These are phyloP conservation scores for Geranomyces variabilis DNA, from an alignment of 192 early-diverging fungal genomes.

Conservation along the genomic window DNA sequence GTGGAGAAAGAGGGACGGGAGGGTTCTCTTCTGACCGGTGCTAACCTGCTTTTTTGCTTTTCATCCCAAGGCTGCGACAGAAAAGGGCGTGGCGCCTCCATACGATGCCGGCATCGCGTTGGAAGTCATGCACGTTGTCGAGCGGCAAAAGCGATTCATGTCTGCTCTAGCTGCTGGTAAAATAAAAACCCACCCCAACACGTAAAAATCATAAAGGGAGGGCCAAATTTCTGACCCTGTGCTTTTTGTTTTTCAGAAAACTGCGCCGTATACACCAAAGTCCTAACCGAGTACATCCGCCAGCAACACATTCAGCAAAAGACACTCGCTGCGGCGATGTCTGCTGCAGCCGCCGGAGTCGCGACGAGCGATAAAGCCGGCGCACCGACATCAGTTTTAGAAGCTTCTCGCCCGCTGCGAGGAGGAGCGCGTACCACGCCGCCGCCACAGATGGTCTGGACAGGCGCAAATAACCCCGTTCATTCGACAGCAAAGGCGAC, in stretches of 20 bases:
- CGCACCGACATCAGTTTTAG: too few relatives aligned
- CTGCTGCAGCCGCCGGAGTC: too few relatives aligned
- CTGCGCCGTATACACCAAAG: constrained; percentile 13
- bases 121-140: constrained; percentile 26
- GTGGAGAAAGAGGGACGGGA: background rate
- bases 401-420: too few relatives aligned
- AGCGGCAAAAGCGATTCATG: constrained; percentile 15
- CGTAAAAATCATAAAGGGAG: too few relatives aligned
- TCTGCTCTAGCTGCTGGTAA: constrained; percentile 27
- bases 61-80: constrained; percentile 13
- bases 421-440: too few relatives aligned
- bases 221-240: too few relatives aligned
- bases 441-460: too few relatives aligned
- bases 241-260: constrained; percentile 15
- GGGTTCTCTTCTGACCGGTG: background rate
- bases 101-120: constrained; percentile 16
- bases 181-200: background rate
- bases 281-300: background rate
- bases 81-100: constrained; percentile 7
- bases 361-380: too few relatives aligned
- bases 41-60: background rate
- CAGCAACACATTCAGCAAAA: too few relatives aligned
- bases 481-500: too few relatives aligned
- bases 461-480: too few relatives aligned
- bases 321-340: too few relatives aligned